Base-by-base conservation (phyloP, 2,329 filamentous ascomycete species). In the Colletotrichum gloeosporioides region DNA sequence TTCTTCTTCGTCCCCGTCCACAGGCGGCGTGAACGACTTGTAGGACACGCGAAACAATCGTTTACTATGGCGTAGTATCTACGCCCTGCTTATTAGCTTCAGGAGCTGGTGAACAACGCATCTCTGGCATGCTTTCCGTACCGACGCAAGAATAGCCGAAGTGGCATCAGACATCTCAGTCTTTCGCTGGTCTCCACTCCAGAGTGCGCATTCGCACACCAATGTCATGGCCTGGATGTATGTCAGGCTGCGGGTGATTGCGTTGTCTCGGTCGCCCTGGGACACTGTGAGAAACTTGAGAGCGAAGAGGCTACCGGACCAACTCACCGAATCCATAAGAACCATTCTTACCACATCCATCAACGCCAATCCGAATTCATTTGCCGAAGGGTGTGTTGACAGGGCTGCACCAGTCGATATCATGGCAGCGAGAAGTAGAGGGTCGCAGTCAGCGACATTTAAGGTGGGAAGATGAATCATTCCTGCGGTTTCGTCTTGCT, bases 1-100 rank as follows among this genome's bases (percentile, higher is more conserved):
- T 0, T 13, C n/a, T 53, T 53, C n/a, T 53, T 22, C 44, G n/a
- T 22, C n/a, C 6, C n/a, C 0, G 6, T 4, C 1, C n/a, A 22
- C 44, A 1, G n/a, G 0, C 22, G 18, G 39, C 39, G 6, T 53
- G 44, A 53, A 3, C 1, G 4, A 22, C 44, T 4, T 13, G 12
- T 53, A 53, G 13, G 44, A 53, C 1, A 13, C n/a, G 0, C 44
- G 44, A 22, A 53, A 53, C 2, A 53, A 53, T 22, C 44, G 44
- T 4, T 53, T 22, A n/a, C 44, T 53, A 8, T 53, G n/a, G 10
- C 44, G 44, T 53, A 53, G 44, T 53, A 53, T 53, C 44, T 53
- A 44, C 8, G n/a, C 5, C 0, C 6, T 44, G 4, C 2, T 6
- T 8, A n/a, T 44, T 10, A 44, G 39, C 39, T n/a, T 39, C 15